Conservation (phyloP, 2,329 filamentous ascomycete species). For the Thelonectria olida region DNA sequence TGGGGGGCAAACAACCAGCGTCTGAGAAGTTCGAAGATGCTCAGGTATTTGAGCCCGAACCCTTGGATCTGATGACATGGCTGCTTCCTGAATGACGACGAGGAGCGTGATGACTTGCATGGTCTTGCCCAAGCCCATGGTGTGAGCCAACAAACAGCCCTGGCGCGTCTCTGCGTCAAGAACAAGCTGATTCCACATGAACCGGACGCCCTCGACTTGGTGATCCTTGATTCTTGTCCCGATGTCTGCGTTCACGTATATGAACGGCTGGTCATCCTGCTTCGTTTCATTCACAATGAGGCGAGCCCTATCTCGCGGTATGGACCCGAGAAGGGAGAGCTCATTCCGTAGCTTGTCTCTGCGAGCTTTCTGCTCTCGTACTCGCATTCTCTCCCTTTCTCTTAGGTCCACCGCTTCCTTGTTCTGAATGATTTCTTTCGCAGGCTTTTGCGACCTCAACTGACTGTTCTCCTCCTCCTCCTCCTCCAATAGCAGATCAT, state of each 20-base stretch:
- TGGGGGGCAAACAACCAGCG: slow-evolving; percentile 80
- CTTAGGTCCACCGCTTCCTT: slow-evolving; percentile 60
- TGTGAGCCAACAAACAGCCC: slow-evolving; percentile 86
- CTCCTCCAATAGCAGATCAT: slow-evolving; percentile 26
- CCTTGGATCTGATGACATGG: slow-evolving; percentile 63
- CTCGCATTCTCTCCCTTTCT: slow-evolving; percentile 62
- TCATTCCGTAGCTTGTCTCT: slow-evolving; percentile 56
- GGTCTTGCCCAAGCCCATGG: slow-evolving; percentile 93
- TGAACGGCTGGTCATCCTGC: slow-evolving; percentile 64
- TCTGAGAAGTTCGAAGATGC: slow-evolving; percentile 68
- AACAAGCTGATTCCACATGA: slow-evolving; percentile 88
- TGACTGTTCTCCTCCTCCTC: slow-evolving; percentile 12
- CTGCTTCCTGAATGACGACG: slow-evolving; percentile 74
- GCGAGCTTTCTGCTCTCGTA: slow-evolving; percentile 64
- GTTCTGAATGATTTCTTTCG: slow-evolving; percentile 48
- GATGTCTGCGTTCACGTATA: slow-evolving; percentile 73
- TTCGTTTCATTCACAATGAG: slow-evolving; percentile 76
- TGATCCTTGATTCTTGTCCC: slow-evolving; percentile 76
- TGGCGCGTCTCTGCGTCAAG: slow-evolving; percentile 65
- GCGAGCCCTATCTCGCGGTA: slow-evolving; percentile 55
- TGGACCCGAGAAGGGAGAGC: slow-evolving; percentile 54
- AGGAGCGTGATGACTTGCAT: slow-evolving; percentile 92
- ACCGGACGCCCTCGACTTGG: slow-evolving; percentile 83
- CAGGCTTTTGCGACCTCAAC: slow-evolving; percentile 31
- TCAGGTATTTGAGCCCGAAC: slow-evolving; percentile 74